Conservation (phyloP, 129 eudicot genomes). For the Ambrosia artemisiifolia region DNA sequence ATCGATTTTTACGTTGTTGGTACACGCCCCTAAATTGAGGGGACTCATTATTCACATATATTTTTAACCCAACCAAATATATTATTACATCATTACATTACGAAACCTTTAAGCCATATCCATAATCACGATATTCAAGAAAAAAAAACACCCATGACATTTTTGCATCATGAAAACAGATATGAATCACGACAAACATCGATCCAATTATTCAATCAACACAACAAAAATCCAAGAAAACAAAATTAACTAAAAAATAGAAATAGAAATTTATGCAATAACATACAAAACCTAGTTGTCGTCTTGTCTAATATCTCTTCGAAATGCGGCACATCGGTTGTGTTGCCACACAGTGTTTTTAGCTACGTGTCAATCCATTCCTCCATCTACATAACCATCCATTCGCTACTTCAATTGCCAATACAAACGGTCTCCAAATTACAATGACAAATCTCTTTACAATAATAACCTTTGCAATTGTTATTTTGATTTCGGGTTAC, state of each 20-base stretch:
- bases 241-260: neutral
- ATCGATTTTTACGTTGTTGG: too few species aligned
- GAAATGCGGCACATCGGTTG: slow-evolving; percentile 26
- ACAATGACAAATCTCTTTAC: neutral
- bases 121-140: too few species aligned
- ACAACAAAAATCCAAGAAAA: neutral
- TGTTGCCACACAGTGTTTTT: slow-evolving; percentile 23
- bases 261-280: neutral
- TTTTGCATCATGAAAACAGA: too few species aligned
- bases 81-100: too few species aligned
- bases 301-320: neutral
- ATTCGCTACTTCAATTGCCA: neutral
- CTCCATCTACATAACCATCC: slow-evolving; percentile 12
- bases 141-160: too few species aligned
- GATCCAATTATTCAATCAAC: neutral
- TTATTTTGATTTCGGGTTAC: neutral
- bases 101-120: too few species aligned
- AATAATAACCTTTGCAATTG: neutral
- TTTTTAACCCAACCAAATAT: too few species aligned
- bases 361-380: slow-evolving; percentile 14
- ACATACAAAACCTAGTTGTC: neutral
- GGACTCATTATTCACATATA: too few species aligned
- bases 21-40: too few species aligned
- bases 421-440: neutral
- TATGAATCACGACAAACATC: too few species aligned